Evolutionary conservation across 2,329 filamentous ascomycete species (phyloP).

Genomic region (Claviceps maximensis): DNA sequence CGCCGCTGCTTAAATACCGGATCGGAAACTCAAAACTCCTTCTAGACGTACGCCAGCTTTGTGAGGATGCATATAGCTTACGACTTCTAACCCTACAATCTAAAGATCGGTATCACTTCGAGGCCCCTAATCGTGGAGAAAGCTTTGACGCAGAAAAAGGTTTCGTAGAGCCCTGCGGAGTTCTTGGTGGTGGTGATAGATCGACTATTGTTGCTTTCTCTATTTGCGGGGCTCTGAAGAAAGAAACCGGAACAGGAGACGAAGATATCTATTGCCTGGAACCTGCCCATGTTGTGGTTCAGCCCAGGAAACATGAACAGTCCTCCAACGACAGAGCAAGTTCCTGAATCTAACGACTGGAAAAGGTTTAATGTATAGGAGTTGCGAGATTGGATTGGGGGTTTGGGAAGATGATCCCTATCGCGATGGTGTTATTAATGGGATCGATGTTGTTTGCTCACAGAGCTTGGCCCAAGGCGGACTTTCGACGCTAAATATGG

Average conservation of each 20-base stretch:
- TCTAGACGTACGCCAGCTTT: background rate
- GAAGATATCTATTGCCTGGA: background rate
- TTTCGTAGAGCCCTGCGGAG: background rate
- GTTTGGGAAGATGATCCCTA: no score
- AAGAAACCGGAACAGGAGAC: background rate
- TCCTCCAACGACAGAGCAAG: background rate
- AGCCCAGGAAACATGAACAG: background rate
- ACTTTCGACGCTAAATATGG: no score
- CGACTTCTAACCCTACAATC: background rate
- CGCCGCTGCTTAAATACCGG: background rate
- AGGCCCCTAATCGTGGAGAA: background rate
- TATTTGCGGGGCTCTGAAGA: background rate
- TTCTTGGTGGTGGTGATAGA: background rate
- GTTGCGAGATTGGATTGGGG: background rate
- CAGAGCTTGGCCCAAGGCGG: no score
- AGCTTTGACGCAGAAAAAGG: background rate
- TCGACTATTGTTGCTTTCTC: background rate
- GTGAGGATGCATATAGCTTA: background rate
- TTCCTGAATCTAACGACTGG: no score
- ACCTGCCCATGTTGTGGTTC: background rate
- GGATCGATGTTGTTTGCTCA: no score
- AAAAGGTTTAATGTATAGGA: background rate
- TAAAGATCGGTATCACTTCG: background rate
- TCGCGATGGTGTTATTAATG: no score
- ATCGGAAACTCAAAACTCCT: background rate